Evolutionary conservation across 192 early-diverging fungal species (phyloP), one percentile per base, ranked within the genome.

Genomic region (Backusella parvicylindrica): DNA sequence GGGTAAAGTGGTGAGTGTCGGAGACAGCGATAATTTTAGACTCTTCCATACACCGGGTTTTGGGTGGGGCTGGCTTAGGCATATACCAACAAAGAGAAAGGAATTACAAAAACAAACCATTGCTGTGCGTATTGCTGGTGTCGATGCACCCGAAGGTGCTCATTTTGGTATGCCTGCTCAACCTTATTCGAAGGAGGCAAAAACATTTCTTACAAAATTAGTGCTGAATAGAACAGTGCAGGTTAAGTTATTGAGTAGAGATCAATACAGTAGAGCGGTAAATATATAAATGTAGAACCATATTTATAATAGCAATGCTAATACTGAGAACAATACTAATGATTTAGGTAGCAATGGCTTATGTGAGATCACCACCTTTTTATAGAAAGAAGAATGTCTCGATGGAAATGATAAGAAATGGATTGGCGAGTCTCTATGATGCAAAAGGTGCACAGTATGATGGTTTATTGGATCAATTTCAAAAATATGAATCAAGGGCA

Each of bases 91-190:
- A 3, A 75, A 64, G 1, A 68, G 70, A 21, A 86, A 88, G 78
- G 84, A 83, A 13, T 76, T 87, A 7, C 86, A 84, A 77, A 82
- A 89, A 26, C 81, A 89, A 70, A 91, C 91, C 31, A 83, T 92
- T 9, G 82, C 87, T 66, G 81, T 92, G 26, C 85, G 91, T 16
- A 69, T 92, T 36, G 89, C 91, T 43, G 91, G 91, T 12, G 86
- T 92, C 0, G 91, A 92, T 79, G 91, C 91, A 1, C 91, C 91
- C 1, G 91, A 92, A 80, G 81, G 84, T n/a, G 86, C 86, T 37
- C 87, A 88, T 76, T 92, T 91, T 75, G 89, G 89, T 8, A 89
- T 88, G 88, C 86, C 86, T 1, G 78, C 81, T 30, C 91, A 92
- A 38, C 88, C 89, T 1, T 89, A 80, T 71, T 83, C 79, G 2